phyloP scores from a whole-genome alignment of 768 basidiomycete species.

The Macrolepiota albuminosa region DNA sequence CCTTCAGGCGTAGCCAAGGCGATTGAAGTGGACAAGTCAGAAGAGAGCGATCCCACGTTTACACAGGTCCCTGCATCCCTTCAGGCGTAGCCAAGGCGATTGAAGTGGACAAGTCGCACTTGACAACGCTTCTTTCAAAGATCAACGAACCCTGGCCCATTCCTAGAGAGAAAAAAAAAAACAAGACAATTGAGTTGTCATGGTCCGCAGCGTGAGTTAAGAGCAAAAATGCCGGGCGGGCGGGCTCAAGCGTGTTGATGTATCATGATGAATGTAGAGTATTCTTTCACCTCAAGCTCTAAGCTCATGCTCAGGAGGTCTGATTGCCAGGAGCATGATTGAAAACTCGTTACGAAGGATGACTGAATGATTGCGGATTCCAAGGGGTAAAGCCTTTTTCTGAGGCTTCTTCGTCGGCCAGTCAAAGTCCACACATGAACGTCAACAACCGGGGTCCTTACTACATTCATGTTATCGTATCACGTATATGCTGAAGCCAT shows the following conservation, averaged over 20 bases:
- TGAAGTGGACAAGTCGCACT: background rate
- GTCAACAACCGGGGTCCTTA: too few relatives aligned
- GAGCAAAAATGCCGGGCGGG: background rate
- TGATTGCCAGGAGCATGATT: background rate
- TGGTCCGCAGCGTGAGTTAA: background rate
- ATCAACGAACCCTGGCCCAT: background rate
- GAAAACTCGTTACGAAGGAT: too few relatives aligned
- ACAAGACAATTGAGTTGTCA: background rate
- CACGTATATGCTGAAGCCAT: too few relatives aligned
- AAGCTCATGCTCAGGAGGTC: background rate
- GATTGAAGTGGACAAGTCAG: background rate
- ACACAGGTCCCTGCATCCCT: background rate
- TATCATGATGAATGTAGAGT: background rate
- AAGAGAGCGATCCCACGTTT: background rate
- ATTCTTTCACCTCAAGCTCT: background rate
- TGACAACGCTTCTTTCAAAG: background rate
- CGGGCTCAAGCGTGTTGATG: background rate
- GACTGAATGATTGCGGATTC: too few relatives aligned
- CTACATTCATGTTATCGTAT: too few relatives aligned
- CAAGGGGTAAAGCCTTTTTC: too few relatives aligned
- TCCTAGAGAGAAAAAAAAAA: background rate
- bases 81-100: background rate
- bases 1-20: background rate
- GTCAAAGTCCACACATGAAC: too few relatives aligned
- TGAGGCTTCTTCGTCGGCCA: too few relatives aligned